Conservation (phyloP, 2,329 filamentous ascomycete genomes). For the Diaporthe ilicicola region DNA sequence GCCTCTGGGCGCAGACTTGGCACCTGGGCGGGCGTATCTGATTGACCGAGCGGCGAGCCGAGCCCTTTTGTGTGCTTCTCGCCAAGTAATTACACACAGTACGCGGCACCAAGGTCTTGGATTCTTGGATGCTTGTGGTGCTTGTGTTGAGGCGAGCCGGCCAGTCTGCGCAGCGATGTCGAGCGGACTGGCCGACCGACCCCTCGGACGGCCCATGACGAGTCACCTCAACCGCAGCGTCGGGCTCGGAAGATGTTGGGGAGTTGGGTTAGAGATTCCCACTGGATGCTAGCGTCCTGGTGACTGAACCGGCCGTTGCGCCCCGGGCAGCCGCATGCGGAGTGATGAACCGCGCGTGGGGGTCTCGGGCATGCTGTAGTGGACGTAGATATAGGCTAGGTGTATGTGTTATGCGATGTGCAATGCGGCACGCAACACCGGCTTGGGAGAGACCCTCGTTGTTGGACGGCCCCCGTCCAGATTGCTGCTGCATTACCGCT, state of each 20-base stretch:
- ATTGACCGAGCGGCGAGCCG: conserved; percentile 12
- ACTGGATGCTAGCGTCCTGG: neutral
- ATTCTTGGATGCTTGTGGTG: neutral
- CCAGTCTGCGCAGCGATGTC: neutral
- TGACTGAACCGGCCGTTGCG: conserved; percentile 3
- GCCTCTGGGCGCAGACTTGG: conserved; percentile 29
- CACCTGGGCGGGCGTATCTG: conserved; percentile 27
- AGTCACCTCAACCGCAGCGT: neutral
- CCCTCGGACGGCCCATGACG: neutral
- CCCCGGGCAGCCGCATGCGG: conserved; percentile 4
- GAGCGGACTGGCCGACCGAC: conserved; percentile 11
- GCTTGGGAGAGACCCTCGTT: neutral
- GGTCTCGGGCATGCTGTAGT: neutral
- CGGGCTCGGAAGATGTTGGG: neutral
- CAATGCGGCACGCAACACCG: neutral
- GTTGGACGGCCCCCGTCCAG: neutral
- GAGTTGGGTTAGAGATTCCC: neutral
- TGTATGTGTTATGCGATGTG: neutral
- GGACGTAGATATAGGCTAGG: neutral
- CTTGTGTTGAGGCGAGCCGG: conserved; percentile 7
- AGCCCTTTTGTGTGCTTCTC: neutral
- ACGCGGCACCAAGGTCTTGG: neutral
- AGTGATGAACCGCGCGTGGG: conserved; percentile 28
- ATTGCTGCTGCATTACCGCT: conserved; percentile 19
- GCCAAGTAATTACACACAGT: conserved; percentile 22